phyloP scores from a whole-genome alignment of 305 asterid genomes.

The Rubia balearica region DNA sequence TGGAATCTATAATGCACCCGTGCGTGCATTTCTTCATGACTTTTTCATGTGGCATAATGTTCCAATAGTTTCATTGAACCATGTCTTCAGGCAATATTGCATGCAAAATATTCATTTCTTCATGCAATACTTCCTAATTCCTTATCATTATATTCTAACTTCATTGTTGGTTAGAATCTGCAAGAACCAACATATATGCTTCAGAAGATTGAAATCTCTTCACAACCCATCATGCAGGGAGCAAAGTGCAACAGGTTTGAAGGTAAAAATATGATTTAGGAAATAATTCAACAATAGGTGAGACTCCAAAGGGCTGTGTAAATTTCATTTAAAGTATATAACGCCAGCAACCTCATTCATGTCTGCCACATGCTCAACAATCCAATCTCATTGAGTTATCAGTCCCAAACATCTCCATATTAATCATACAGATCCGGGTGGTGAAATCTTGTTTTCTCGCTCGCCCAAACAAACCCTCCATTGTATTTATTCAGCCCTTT shows the following conservation, averaged over 20 bases:
- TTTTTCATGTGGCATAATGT: too few species aligned
- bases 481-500: conserved; percentile 41
- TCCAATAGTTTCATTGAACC: too few species aligned
- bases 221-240: conserved; percentile 54
- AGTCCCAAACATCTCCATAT: conserved; percentile 66
- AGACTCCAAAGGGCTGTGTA: conserved; percentile 73
- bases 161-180: too few species aligned
- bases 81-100: too few species aligned
- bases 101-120: too few species aligned
- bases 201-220: too few species aligned
- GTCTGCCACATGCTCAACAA: conserved; percentile 84
- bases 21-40: too few species aligned
- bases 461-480: conserved; percentile 85
- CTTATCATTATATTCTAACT: too few species aligned
- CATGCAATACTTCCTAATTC: too few species aligned
- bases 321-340: conserved; percentile 64
- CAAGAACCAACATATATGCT: too few species aligned
- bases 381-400: conserved; percentile 82
- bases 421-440: conserved; percentile 66
- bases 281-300: conserved; percentile 56
- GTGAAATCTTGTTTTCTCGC: conserved; percentile 76
- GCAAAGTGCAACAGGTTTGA: conserved; percentile 41
- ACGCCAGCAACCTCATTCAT: conserved; percentile 70
- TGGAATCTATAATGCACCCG: too few species aligned
- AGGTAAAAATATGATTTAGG: conserved; percentile 27